Evolutionary conservation across 1,284 basidiomycete species (phyloP).

Genomic region (Cryptococcus jaspeensis): DNA sequence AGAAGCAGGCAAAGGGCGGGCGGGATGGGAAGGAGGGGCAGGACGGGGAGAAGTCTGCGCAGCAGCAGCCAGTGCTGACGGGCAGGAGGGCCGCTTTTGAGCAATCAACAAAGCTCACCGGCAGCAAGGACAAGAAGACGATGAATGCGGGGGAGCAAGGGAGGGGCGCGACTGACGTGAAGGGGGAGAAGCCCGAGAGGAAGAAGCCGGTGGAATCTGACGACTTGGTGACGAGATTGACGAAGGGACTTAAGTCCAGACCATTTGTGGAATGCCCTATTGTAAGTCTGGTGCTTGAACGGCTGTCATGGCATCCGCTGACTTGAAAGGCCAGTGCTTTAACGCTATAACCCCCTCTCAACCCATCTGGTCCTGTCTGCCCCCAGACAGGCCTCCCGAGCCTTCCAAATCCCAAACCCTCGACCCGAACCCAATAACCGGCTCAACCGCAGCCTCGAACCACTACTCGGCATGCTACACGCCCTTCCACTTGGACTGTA

Average conservation of each 20-base stretch:
- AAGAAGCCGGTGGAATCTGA: constrained; percentile 40
- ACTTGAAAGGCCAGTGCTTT: constrained; percentile 40
- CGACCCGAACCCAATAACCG: constrained; percentile 50
- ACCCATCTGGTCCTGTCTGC: constrained; percentile 50
- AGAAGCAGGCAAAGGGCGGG: neutral
- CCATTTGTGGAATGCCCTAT: constrained; percentile 51
- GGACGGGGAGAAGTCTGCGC: constrained; percentile 8
- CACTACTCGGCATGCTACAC: constrained; percentile 49
- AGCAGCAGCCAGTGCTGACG: constrained; percentile 1
- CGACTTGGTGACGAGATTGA: constrained; percentile 45
- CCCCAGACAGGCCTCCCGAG: constrained; percentile 23
- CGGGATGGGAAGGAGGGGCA: neutral
- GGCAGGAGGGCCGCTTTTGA: constrained; percentile 38
- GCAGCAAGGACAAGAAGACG: constrained; percentile 1
- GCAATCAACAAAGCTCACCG: constrained; percentile 28
- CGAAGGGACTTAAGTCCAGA: constrained; percentile 37
- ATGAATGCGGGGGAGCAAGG: constrained; percentile 5
- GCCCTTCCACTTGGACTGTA: constrained; percentile 52
- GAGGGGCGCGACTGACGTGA: neutral
- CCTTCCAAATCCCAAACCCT: constrained; percentile 17
- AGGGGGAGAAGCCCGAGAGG: constrained; percentile 8
- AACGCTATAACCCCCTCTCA: constrained; percentile 46
- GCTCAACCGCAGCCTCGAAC: constrained; percentile 61
- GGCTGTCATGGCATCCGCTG: neutral
- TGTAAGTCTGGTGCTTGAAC: constrained; percentile 21